Evolutionary conservation across 805 yeast species (phyloP), one percentile per base, ranked within the genome.

Genomic region (Blastobotrys attinorum): DNA sequence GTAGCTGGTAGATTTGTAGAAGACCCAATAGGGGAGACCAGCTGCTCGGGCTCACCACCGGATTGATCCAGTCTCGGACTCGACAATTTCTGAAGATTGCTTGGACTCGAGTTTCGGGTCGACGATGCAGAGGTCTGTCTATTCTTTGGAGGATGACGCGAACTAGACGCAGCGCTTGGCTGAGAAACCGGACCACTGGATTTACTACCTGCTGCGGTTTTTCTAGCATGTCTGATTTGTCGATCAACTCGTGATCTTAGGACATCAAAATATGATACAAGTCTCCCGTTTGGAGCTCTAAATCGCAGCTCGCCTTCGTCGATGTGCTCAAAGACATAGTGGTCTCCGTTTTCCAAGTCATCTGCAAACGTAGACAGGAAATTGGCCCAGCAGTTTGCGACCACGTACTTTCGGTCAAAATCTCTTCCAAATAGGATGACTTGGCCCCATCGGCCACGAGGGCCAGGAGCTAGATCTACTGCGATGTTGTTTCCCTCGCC

Each of bases 381-480:
- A 56, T 84, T 92, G 15, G 95, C 95, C 81, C 95, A 90, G 44
- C 82, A 83, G 40, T 78, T 76, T 16, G 97, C 94, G 44, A 92
- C 70, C 31, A 84, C 89, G 62, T 76, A 87, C 61, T 90, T 90
- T 31, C 83, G 77, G 66, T 90, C 97, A 59, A 80, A 90, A 52
- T 90, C 97, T 58, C 97, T 79, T 32, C 98, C 98, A 62, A 85
- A 90, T 43, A 89, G 59, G 49, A 90, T 90, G 16, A 92, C 82
- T 66, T 90, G 98, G 31, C 97, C 98, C 75, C 83, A 79, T 46
- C 69, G 72, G 37, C 96, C 96, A 22, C 66, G 65, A 7, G 80
- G 73, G 5, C 87, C 96, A 1, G 92, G 90, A 2, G 85, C 80
- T 47, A 90, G 71, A 65, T 90, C 98, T 13, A 92, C 69, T 42